Percentiles rank a stretch among this genome's conserved stretches.
These are phyloP conservation scores for Apiospora aurea DNA, from an alignment of 2,329 filamentous ascomycete species.

Conservation along the genomic window DNA sequence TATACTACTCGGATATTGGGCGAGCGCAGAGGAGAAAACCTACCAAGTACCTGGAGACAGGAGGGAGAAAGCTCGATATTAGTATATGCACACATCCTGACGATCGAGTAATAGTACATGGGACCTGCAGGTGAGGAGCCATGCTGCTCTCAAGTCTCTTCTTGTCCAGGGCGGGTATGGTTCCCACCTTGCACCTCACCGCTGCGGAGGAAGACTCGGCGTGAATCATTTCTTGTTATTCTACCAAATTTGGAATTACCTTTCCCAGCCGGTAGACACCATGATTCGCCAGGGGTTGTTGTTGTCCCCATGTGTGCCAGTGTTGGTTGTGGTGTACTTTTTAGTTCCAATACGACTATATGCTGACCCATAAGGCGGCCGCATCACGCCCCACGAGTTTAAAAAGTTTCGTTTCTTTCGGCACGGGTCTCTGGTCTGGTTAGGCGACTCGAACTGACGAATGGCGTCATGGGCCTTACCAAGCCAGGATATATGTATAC, in stretches of 20 bases:
- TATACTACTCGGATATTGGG: constrained; percentile 1
- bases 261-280: not conserved
- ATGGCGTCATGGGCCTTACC: not conserved
- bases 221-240: not conserved
- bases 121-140: not conserved
- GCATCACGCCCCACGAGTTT: constrained; percentile 2
- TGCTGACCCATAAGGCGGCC: constrained; percentile 2
- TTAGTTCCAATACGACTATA: not conserved
- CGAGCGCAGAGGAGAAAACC: not conserved
- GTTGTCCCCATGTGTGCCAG: not conserved
- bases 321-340: not conserved
- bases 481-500: not conserved
- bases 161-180: not conserved
- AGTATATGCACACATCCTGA: not conserved
- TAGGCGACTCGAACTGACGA: not conserved
- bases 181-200: constrained; percentile 11
- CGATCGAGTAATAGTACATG: not conserved
- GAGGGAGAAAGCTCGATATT: not conserved
- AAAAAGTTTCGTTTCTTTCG: constrained; percentile 4
- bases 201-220: not conserved
- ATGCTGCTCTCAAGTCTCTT: not conserved
- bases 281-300: not conserved
- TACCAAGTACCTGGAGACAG: not conserved
- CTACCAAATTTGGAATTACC: not conserved
- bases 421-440: not conserved